Evolutionary conservation across 2,329 filamentous ascomycete species (phyloP), one percentile per base, ranked within the genome.

Genomic region (Verticillium zaregamsianum): DNA sequence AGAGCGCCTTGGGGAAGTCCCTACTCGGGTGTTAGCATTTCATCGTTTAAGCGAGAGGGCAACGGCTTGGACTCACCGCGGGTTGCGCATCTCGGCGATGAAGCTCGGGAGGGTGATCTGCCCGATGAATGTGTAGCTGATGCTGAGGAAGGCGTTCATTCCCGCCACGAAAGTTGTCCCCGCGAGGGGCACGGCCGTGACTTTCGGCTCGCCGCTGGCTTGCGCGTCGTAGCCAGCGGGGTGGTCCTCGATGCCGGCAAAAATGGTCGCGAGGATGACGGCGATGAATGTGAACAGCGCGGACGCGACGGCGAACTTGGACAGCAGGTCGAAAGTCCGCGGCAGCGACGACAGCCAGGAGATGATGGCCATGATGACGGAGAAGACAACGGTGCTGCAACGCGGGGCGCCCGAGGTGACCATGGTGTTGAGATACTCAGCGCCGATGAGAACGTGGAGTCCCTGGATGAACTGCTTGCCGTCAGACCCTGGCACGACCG

Each of bases 21-120:
- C 85, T 87, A 28, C 3, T 20, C 39, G 17, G 17, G 3, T 9
- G n/a, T 45, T 5, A 45, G 39, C n/a, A 45, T 45, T 9, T 9
- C 15, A 45, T 2, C 5, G 8, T 9, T 9, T 20, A 8, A 20
- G n/a, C 4, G 17, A 45, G 9, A n/a, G 8, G 39, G 39, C 3
- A 45, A 39, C 37, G 17, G 3, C 17, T 7, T 9, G 5, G 15
- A 31, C 74, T 57, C 69, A 79, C 78, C 76, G 73, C 2, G 86
- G 85, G 32, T 88, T 82, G 62, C 80, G 90, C 93, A 97, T 97
- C 76, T 97, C 93, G 3, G 93, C 93, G 66, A 97, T 97, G 79
- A 97, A 97, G 68, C 90, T 94, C 0, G 93, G 93, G 15, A 97
- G 82, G 0, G 93, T 97, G 69, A 97, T 96, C 73, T 97, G 93